These are phyloP conservation scores for Penicillium sp. DNA, from an alignment of 2,329 filamentous ascomycete genomes.

Conservation along the genomic window DNA sequence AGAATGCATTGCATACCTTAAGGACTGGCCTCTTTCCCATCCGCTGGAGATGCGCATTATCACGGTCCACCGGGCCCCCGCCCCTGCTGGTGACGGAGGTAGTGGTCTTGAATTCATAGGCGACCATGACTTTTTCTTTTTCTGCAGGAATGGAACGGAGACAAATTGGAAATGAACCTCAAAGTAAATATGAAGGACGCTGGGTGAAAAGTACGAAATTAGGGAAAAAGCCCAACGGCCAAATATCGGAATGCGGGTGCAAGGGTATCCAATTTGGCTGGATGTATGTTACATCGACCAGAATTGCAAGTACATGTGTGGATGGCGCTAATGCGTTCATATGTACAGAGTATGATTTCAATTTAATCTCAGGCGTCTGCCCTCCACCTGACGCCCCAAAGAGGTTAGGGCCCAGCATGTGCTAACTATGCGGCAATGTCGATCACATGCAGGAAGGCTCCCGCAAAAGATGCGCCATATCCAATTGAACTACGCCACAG, in stretches of 20 bases:
- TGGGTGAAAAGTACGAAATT: background rate
- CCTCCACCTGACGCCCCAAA: background rate
- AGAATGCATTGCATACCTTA: background rate
- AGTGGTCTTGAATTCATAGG: constrained; percentile 1
- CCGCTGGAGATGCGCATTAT: constrained; percentile 3
- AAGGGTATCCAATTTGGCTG: background rate
- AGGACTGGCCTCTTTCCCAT: constrained; percentile 8
- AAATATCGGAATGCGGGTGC: background rate
- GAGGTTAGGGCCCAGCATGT: background rate
- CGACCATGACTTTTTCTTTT: background rate
- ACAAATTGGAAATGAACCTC: background rate
- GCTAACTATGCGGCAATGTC: background rate
- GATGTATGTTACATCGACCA: background rate
- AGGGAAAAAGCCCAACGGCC: background rate
- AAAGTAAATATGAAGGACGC: background rate
- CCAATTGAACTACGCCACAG: background rate
- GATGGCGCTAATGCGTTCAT: background rate
- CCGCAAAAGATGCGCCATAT: background rate
- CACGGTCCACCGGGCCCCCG: background rate
- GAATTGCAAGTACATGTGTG: background rate
- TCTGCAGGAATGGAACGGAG: background rate
- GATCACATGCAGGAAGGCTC: background rate
- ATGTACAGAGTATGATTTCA: background rate
- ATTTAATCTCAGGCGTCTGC: background rate
- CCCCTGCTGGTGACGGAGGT: background rate